phyloP scores from a whole-genome alignment of 495 filamentous ascomycete species.

The Aspergillus steynii region DNA sequence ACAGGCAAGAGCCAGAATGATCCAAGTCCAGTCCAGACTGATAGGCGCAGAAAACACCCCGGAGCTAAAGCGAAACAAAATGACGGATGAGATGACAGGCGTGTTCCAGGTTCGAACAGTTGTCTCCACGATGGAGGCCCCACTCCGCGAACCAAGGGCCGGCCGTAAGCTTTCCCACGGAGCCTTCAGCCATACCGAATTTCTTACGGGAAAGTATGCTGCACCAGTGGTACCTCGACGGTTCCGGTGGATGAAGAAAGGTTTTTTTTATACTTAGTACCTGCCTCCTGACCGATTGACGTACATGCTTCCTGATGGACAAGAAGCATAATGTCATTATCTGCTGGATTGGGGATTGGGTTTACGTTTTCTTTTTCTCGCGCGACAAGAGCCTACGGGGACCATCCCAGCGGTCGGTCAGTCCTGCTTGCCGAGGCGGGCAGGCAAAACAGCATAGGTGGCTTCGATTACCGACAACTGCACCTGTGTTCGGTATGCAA shows the following conservation, averaged over 20 bases:
- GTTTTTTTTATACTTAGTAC: background rate
- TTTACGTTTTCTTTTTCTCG: background rate
- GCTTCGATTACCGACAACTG: constrained; percentile 2
- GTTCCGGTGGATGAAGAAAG: background rate
- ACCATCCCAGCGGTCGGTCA: background rate
- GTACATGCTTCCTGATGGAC: background rate
- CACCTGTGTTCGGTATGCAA: constrained; percentile 7
- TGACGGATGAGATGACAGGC: constrained; percentile 21
- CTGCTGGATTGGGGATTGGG: background rate
- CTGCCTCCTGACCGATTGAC: background rate
- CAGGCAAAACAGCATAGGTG: background rate
- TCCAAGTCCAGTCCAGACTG: background rate
- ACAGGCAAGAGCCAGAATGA: background rate
- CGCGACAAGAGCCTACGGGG: too few species aligned
- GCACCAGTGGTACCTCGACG: too few species aligned
- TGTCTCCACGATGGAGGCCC: constrained; percentile 24
- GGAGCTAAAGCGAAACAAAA: constrained; percentile 10
- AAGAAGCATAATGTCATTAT: background rate
- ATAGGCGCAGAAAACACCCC: background rate
- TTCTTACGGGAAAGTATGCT: background rate
- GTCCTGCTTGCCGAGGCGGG: constrained; percentile 1
- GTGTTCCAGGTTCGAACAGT: constrained; percentile 26
- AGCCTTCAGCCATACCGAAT: constrained; percentile 6
- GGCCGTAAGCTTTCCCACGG: constrained; percentile 12
- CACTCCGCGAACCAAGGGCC: constrained; percentile 16